These are phyloP conservation scores for Glarea lozoyensis DNA, from an alignment of 495 filamentous ascomycete genomes.

Conservation along the genomic window DNA sequence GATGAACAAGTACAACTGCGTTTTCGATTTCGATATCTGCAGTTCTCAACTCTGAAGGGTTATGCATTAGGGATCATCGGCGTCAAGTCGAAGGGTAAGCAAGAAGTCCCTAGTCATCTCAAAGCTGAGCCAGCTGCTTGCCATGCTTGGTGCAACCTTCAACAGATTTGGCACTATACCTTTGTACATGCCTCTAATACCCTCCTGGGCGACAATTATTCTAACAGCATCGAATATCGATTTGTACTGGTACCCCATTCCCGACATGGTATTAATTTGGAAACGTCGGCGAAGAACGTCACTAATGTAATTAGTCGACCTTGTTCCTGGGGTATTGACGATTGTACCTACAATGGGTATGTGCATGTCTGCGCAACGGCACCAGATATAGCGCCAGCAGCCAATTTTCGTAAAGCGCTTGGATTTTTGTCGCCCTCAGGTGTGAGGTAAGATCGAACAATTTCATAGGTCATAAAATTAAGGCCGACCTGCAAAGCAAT, in stretches of 20 bases:
- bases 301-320: conserved; percentile 32
- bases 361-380: conserved; percentile 95
- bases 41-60: no score
- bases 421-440: conserved; percentile 84
- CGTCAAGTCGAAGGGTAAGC: conserved; percentile 42
- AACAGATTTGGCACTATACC: conserved; percentile 71
- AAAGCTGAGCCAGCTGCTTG: conserved; percentile 95
- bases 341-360: conserved; percentile 84
- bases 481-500: conserved; percentile 63
- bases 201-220: conserved; percentile 74
- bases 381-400: conserved; percentile 86
- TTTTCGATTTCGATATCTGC: neutral
- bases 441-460: conserved; percentile 73
- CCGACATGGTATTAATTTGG: conserved; percentile 98
- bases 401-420: conserved; percentile 65
- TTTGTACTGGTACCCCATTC: conserved; percentile 95
- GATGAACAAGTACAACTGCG: conserved; percentile 2
- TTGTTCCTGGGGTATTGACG: neutral
- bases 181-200: conserved; percentile 34
- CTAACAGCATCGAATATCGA: conserved; percentile 75
- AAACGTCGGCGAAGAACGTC: conserved; percentile 94
- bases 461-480: conserved; percentile 98
- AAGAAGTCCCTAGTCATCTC: conserved; percentile 86
- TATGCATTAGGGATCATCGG: conserved; percentile 21
- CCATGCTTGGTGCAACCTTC: conserved; percentile 98